phyloP scores from a whole-genome alignment of 371 early-diverging fungal species.

The Mortierella sp. region DNA sequence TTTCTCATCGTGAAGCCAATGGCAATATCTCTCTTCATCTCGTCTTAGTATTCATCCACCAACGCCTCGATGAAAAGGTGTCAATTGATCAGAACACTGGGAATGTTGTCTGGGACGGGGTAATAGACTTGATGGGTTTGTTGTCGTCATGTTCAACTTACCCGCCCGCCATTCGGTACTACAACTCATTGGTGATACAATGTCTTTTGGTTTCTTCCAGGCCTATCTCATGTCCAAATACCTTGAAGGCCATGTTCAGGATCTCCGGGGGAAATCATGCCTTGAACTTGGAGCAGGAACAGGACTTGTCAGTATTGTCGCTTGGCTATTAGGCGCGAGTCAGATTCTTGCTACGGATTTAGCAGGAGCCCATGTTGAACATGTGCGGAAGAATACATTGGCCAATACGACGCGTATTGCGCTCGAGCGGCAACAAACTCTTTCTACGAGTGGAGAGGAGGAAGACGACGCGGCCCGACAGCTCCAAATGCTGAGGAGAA shows the following conservation, averaged over 20 bases:
- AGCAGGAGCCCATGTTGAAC: slow-evolving; percentile 39
- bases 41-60: slow-evolving; percentile 30
- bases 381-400: slow-evolving; percentile 25
- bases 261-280: slow-evolving; percentile 45
- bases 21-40: neutral
- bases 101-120: slow-evolving; percentile 59
- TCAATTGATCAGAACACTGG: slow-evolving; percentile 59
- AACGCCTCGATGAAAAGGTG: slow-evolving; percentile 45
- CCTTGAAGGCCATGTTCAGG: slow-evolving; percentile 28
- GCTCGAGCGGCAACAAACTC: slow-evolving; percentile 4
- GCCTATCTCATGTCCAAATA: slow-evolving; percentile 51
- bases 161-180: neutral
- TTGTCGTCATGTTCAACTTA: neutral
- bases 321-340: slow-evolving; percentile 33
- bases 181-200: neutral
- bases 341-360: slow-evolving; percentile 51
- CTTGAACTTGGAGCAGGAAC: slow-evolving; percentile 57
- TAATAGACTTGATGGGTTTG: neutral
- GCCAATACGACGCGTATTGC: slow-evolving; percentile 23
- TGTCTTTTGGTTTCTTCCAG: slow-evolving; percentile 2
- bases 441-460: neutral
- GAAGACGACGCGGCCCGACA: neutral
- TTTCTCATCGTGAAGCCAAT: too few species aligned
- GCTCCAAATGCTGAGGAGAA: neutral
- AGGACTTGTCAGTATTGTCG: slow-evolving; percentile 56